A percentile compares a stretch with the other conserved stretches of the same genome.
These are phyloP conservation scores for Coemansia sp. DNA, from an alignment of 192 early-diverging fungal species.

Conservation along the genomic window DNA sequence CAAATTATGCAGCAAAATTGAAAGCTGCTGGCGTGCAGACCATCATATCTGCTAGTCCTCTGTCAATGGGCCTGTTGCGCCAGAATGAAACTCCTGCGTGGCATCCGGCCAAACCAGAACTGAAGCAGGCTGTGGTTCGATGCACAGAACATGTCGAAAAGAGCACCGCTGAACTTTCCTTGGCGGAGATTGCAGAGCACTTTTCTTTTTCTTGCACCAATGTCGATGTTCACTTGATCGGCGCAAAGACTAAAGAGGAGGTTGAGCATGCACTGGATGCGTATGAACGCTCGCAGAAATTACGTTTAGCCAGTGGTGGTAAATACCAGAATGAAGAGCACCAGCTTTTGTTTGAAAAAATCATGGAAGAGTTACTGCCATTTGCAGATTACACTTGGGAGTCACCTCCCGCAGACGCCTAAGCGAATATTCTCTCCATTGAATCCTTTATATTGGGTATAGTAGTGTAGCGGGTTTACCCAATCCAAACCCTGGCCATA, in stretches of 20 bases:
- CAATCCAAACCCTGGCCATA: too few species aligned
- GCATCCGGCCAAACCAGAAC: constrained; percentile 62
- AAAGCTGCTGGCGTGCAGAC: constrained; percentile 54
- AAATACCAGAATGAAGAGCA: constrained; percentile 8
- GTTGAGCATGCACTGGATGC: constrained; percentile 25
- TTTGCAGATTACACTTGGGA: constrained; percentile 44
- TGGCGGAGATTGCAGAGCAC: constrained; percentile 56
- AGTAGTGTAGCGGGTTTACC: too few species aligned
- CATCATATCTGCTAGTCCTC: constrained; percentile 64
- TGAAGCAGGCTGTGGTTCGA: constrained; percentile 51
- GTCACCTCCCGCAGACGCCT: constrained; percentile 28
- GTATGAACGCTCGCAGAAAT: constrained; percentile 4
- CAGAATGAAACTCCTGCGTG: constrained; percentile 54
- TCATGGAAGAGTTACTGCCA: constrained; percentile 19
- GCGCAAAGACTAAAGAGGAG: constrained; percentile 26
- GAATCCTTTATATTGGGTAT: neutral
- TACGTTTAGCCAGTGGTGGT: constrained; percentile 8
- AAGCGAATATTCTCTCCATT: neutral
- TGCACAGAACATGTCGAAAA: constrained; percentile 42
- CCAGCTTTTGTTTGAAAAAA: constrained; percentile 10
- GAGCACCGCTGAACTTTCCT: constrained; percentile 19
- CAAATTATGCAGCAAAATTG: constrained; percentile 52
- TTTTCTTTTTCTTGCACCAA: constrained; percentile 25
- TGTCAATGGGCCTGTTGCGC: constrained; percentile 68
- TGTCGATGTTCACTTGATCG: constrained; percentile 38